Percentiles rank a stretch among this genome's conserved stretches.
Conservation (phyloP, 495 filamentous ascomycete species). For the Lentithecium fluviatile region DNA sequence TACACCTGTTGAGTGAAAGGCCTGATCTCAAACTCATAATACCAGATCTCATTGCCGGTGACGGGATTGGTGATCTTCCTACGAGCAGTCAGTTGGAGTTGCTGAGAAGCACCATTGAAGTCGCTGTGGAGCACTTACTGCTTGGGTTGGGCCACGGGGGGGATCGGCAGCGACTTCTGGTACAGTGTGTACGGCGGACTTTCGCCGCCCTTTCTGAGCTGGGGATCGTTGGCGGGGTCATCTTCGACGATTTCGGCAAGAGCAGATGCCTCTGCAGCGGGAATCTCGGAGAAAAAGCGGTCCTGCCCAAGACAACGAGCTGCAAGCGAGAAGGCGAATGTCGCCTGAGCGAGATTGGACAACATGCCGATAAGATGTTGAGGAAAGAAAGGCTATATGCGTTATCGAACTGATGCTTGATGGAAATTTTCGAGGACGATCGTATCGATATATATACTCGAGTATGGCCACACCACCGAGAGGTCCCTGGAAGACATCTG, state of each 20-base stretch:
- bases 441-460: no score
- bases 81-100: neutral
- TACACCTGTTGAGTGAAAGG: conserved; percentile 51
- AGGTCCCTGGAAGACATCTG: no score
- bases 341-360: conserved; percentile 1
- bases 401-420: no score
- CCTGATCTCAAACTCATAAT: conserved; percentile 53
- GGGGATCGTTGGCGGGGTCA: neutral
- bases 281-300: neutral
- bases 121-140: conserved; percentile 13
- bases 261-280: neutral
- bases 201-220: conserved; percentile 6
- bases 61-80: conserved; percentile 32
- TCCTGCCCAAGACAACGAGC: neutral
- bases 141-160: conserved; percentile 46
- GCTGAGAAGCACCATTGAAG: neutral
- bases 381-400: no score
- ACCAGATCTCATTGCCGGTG: conserved; percentile 43
- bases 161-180: conserved; percentile 51
- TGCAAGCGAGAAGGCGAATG: neutral
- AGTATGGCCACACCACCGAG: no score
- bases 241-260: conserved; percentile 1
- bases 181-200: conserved; percentile 48
- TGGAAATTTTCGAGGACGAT: no score
- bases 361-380: conserved; percentile 6